Base-by-base conservation (phyloP, 2,329 filamentous ascomycete genomes). In the Fusarium sp. region DNA sequence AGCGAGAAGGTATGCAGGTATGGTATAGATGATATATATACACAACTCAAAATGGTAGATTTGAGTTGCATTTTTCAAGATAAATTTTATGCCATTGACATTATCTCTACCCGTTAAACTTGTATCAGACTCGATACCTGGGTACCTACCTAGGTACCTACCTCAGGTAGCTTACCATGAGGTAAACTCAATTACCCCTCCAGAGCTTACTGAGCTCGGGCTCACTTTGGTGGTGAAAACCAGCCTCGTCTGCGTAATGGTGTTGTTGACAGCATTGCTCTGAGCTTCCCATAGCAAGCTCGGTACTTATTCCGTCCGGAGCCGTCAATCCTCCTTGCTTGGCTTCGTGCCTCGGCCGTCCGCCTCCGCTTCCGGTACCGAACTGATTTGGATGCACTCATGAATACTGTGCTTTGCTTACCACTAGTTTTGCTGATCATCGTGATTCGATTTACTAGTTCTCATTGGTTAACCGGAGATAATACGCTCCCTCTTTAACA, bases 121-220 rank as follows among this genome's bases (percentile, higher is more conserved):
- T 25, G 10, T 44, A 13, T 11, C 19, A 44, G 23, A 61, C 43
- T 42, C 61, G 57, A 61, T 45, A 29, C 7, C 35, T 37, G 14
- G 13, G 10, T 27, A 35, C 19, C 19, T 19, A 19, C 19, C n/a
- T n/a, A n/a, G n/a, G n/a, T n/a, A n/a, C n/a, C 19, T 19, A 19
- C 19, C 19, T 19, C 4, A 49, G 38, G 42, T 17, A 32, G 17
- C 35, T 31, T n/a, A n/a, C 13, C 31, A 33, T 33, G 31, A 33
- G n/a, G 31, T 25, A 49, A 53, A 53, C 44, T 46, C 42, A 44
- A 42, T 58, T 65, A 65, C 62, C 62, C 62, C 61, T 53, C 62
- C 57, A 65, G 61, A 65, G 61, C 57, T 65, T 57, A 41, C 50
- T 42, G 21, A 41, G 29, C 29, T 65, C 44, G 8, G 50, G 50